Evolutionary conservation across 2,329 filamentous ascomycete species (phyloP), one percentile per base, ranked within the genome.

Genomic region (Chaetomium sp.): DNA sequence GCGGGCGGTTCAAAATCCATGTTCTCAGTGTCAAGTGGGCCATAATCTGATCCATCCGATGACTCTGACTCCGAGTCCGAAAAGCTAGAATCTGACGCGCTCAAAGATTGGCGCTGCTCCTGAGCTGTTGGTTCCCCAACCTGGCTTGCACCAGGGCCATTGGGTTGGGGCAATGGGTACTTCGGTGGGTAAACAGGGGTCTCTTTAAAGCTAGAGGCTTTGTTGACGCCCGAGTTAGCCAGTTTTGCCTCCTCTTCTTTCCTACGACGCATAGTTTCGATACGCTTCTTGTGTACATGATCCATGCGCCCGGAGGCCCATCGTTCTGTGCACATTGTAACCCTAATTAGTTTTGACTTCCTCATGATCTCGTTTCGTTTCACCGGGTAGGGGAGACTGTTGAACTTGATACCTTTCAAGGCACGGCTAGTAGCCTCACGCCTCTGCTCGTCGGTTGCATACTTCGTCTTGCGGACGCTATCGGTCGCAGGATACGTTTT

Each of bases 231-330:
- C 11, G 52, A 45, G 1, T 38, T 45, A 5, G 48, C 52, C 6
- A 54, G 47, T 2, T 52, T 19, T 19, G 33, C 42, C 32, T 46
- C 44, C 14, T 50, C 54, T 41, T 59, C 54, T 33, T 44, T 55
- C 10, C 9, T 58, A 1, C 49, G 55, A 14, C 40, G 57, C 9
- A 61, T n/a, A 1, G 59, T 63, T 41, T 61, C 55, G 11, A 48
- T 1, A 10, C 57, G 53, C 49, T 64, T 63, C 9, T 58, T 47
- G 49, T 52, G 56, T 27, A 60, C 59, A 56, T 61, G 42, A 41
- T 55, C 55, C 61, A 63, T 65, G 5, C 14, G 6, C n/a, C 62
- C 62, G 9, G 58, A 62, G 11, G 58, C 59, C 61, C 62, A 64
- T 55, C 63, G 56, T 34, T 55, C 60, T 63, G 11, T 4, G 6